Base-by-base conservation (phyloP, 176 grass and related monocot genomes). In the Eremochloa ophiuroides region DNA sequence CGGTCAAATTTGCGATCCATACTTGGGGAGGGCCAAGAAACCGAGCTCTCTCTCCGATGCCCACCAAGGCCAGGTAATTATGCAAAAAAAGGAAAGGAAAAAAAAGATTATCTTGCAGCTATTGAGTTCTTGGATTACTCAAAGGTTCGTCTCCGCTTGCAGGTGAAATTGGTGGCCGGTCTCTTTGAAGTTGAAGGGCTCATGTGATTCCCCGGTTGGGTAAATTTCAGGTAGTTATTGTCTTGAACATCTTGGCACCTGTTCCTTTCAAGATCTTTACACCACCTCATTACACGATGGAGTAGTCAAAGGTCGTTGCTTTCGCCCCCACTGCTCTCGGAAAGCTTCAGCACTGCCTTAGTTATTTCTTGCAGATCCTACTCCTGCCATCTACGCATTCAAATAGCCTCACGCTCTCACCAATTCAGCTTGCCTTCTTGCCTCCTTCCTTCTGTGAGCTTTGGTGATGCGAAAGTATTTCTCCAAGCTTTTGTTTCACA, bases 291-390 rank as follows among this genome's bases (percentile, higher is more conserved):
- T 56, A 86, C 73, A 79, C 35, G 88, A 44, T 69, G 42, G 48
- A 60, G 38, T 73, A 88, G 88, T 94, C 92, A 94, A 91, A 94
- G 83, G 68, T 73, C 73, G 80, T 84, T 87, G 80, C 81, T 91
- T 87, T 87, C 81, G 66, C 58, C 75, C 74, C 66, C 77, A 11
- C 88, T 72, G 66, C 41, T 85, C 41, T 73, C 50, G 87, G 84
- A 74, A 87, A 82, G 72, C 73, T 85, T 91, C 66, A 91, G 81
- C 74, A 31, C 74, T 67, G 72, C 72, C 66, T 55, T 84, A 79
- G 68, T 94, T 83, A 72, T 69, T 59, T 94, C 81, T 60, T 29
- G 56, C 68, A 88, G 76, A 83, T 82, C 83, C 70, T 80, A 91
- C 53, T 82, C 51, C 68, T 81, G 85, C 81, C 80, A 91, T 78